Conservation (phyloP, 1,284 basidiomycete species). For the Trichosporon asahii region DNA sequence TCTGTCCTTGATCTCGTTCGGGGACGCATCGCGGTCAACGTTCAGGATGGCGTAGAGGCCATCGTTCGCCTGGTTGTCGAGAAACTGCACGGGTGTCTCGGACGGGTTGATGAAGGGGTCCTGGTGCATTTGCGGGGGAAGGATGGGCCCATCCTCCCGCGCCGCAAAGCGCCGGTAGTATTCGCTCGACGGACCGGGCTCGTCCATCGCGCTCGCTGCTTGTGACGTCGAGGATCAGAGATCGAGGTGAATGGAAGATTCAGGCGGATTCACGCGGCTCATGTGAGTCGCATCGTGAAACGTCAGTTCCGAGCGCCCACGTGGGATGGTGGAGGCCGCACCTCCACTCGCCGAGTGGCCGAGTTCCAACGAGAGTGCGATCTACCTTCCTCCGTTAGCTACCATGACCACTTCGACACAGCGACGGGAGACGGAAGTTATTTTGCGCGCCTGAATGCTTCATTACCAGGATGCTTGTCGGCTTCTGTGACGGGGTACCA, state of each 20-base stretch:
- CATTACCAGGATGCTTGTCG: no score
- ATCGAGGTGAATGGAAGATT: neutral
- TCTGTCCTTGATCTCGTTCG: constrained; percentile 42
- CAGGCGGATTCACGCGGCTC: neutral
- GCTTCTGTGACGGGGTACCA: no score
- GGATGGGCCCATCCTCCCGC: constrained; percentile 37
- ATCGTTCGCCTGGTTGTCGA: constrained; percentile 17
- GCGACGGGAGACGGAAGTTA: no score
- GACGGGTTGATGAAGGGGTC: constrained; percentile 30
- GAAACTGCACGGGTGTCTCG: constrained; percentile 15
- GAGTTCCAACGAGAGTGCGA: no score
- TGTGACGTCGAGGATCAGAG: neutral
- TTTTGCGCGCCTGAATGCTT: no score
- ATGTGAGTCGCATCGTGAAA: neutral
- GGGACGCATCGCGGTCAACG: constrained; percentile 37
- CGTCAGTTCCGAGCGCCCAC: neutral
- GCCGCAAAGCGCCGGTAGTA: constrained; percentile 41
- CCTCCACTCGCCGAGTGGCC: no score
- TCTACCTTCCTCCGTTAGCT: no score
- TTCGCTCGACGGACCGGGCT: constrained; percentile 45
- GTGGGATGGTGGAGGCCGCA: neutral
- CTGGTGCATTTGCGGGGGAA: constrained; percentile 30
- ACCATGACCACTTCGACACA: no score
- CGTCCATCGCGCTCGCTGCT: constrained; percentile 26
- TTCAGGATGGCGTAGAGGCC: constrained; percentile 47